Conservation (phyloP, 2,329 filamentous ascomycete species). For the Lachnum nothofagi region DNA sequence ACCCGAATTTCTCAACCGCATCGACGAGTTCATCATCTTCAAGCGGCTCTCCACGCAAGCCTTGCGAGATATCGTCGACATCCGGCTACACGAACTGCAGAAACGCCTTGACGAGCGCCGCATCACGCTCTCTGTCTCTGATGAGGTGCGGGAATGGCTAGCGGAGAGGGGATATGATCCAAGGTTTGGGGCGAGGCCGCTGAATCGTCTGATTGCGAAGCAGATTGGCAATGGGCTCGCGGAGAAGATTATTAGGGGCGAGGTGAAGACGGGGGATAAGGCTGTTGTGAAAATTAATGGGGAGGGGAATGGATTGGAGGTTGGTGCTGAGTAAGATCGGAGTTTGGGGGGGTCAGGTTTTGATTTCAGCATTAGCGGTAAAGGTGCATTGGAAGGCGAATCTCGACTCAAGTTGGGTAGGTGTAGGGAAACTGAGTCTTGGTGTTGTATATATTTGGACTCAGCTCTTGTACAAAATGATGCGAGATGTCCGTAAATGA, state of each 20-base stretch:
- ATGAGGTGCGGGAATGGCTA: slow-evolving; percentile 76
- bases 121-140: slow-evolving; percentile 67
- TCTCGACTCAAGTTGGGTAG: too few relatives aligned
- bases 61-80: slow-evolving; percentile 88
- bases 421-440: too few relatives aligned
- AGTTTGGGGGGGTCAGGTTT: too few relatives aligned
- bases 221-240: slow-evolving; percentile 85
- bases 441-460: too few relatives aligned
- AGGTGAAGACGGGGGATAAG: slow-evolving; percentile 69
- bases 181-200: slow-evolving; percentile 80
- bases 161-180: slow-evolving; percentile 87
- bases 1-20: slow-evolving; percentile 92
- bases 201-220: slow-evolving; percentile 85
- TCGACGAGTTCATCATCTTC: slow-evolving; percentile 96
- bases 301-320: slow-evolving; percentile 53
- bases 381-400: too few relatives aligned
- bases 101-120: slow-evolving; percentile 75
- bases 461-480: too few relatives aligned
- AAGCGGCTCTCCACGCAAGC: slow-evolving; percentile 74
- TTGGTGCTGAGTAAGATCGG: slow-evolving; percentile 31
- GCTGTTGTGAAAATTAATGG: slow-evolving; percentile 66
- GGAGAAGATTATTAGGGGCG: slow-evolving; percentile 84
- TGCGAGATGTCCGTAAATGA: too few relatives aligned
- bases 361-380: too few relatives aligned
- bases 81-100: slow-evolving; percentile 81